Base-by-base conservation (phyloP, 2,329 filamentous ascomycete genomes). In the Xylariaceae sp. region DNA sequence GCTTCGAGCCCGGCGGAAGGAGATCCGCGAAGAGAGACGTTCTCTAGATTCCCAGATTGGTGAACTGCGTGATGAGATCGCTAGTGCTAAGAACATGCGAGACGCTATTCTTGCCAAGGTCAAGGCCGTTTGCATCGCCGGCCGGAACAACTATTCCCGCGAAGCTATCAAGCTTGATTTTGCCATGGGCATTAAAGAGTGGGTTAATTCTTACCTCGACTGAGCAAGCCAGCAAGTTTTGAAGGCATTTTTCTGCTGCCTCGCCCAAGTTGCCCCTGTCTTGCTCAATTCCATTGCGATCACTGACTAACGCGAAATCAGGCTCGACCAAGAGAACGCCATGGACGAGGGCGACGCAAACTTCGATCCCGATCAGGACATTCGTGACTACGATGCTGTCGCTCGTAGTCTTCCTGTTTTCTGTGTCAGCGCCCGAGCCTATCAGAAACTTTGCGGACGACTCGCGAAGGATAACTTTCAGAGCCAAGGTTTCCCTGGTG, bases 341-440 rank as follows among this genome's bases (percentile, higher is more conserved):
- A 69, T 72, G 3, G 77, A 82, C 54, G 73, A 80, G 56, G 75
- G 84, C 42, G 79, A 79, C 17, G 74, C 73, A 1, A 72, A 72
- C 9, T 84, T 83, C 57, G 69, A 84, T 55, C 79, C 80, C 0
- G 74, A 79, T 2, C 61, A 75, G n/a, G 77, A 83, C 6, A 42
- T 72, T 2, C 74, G 81, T 10, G 76, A 87, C 59, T 87, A 87
- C 47, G 74, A 80, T 0, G 66, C 80, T 41, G 74, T 86, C 7
- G 82, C 80, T 0, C 65, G 65, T 9, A 73, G 71, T 0, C 70
- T 88, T 0, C 78, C 82, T 0, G 83, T 88, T 1, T 88, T 86
- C 60, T 87, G 83, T 55, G 80, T 87, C 14, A 84, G 80, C 51
- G 81, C 79, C 43, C 71, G 79, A 42, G 83, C 78, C 0, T 88